Evolutionary conservation across 1,139 yeast genomes (phyloP).

Genomic region (Arxiozyma bovina): DNA sequence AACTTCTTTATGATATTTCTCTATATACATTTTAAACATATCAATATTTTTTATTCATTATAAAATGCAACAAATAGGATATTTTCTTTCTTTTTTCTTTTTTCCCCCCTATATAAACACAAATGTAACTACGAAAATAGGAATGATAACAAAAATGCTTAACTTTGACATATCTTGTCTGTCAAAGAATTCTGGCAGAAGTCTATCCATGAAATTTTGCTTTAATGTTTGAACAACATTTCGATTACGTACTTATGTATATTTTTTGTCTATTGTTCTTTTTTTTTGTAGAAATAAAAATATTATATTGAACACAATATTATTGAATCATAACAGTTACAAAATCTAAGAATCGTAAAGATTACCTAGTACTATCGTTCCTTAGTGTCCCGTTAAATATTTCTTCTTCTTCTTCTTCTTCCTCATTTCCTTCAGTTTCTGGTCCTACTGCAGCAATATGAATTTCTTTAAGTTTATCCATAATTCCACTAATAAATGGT

Average conservation of each 20-base stretch:
- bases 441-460: conserved; percentile 31
- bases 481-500: conserved; percentile 68
- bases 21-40: background rate
- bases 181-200: background rate
- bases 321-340: background rate
- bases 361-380: conserved; percentile 3
- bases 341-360: background rate
- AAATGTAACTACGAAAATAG: background rate
- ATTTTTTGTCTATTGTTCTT: no score
- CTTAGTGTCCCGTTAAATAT: conserved; percentile 5
- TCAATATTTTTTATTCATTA: no score
- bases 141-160: background rate
- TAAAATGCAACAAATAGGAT: background rate
- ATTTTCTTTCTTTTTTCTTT: background rate
- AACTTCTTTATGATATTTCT: background rate
- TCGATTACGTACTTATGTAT: background rate
- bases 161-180: background rate
- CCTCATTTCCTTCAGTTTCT: conserved; percentile 30
- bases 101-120: no score
- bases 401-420: conserved; percentile 13
- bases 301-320: background rate
- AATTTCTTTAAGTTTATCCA: conserved; percentile 61
- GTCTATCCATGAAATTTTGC: no score
- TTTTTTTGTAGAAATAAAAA: no score
- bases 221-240: no score